Conservation (phyloP, 805 yeast species). For the Yarrowia hollandica region DNA sequence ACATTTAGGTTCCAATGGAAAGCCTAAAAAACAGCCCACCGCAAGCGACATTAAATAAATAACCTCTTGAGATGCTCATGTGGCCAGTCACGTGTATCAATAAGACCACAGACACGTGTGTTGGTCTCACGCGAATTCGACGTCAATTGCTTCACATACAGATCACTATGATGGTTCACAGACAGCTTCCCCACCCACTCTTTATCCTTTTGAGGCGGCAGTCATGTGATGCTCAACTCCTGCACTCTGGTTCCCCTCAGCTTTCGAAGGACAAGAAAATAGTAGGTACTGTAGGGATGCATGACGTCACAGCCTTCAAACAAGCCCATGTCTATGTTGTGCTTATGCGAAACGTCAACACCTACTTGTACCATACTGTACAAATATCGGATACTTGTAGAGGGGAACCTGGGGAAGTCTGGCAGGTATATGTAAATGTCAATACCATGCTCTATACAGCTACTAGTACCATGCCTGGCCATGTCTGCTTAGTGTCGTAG, state of each 20-base stretch:
- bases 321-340: neutral
- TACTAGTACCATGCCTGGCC: slow-evolving; percentile 2
- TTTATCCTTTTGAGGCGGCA: neutral
- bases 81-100: neutral
- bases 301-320: slow-evolving; percentile 4
- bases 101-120: neutral
- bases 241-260: neutral
- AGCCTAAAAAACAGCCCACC: slow-evolving; percentile 10
- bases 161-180: neutral
- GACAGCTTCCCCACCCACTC: neutral
- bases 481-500: slow-evolving; percentile 11
- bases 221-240: neutral
- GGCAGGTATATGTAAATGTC: too few relatives aligned
- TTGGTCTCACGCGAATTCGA: neutral
- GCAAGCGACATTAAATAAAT: neutral
- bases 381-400: too few relatives aligned
- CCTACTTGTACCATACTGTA: too few relatives aligned
- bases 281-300: neutral
- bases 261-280: neutral
- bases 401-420: too few relatives aligned
- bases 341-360: neutral
- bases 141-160: neutral
- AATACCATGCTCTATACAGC: too few relatives aligned
- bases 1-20: neutral
- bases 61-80: slow-evolving; percentile 4